Evolutionary conservation across 169 alveolate genomes (phyloP), one percentile per base, ranked within the genome.

Genomic region (Plasmodium cynomolgi): DNA sequence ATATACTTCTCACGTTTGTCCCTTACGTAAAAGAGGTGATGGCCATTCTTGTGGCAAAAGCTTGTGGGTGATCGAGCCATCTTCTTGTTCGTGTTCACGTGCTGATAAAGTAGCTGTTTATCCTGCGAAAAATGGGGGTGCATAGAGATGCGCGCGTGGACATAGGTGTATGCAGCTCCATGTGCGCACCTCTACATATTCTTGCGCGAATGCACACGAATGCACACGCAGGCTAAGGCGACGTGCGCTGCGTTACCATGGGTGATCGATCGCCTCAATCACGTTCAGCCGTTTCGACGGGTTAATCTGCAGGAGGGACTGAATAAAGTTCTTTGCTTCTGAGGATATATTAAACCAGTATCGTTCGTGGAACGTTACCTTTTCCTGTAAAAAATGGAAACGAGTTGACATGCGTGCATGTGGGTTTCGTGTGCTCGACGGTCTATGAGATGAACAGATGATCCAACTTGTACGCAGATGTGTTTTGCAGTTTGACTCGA

Each of bases 301-400:
- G 29, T 94, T 77, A 29, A 86, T 72, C 56, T 75, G 81, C 34
- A 94, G 50, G 50, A 94, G 77, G n/a, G 91, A 74, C 73, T 88
- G 85, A 68, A 94, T 91, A 83, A 94, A 94, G 58, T 94, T 75
- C 83, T 92, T 92, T 31, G 95, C 94, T 56, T 95, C 96, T 9
- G 84, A 79, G 5, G 95, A 90, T 23, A 95, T 92, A 20, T 82
- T 81, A 81, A 81, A 41, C 96, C 96, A 95, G 62, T 95, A 95
- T 56, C 96, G 84, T 80, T 95, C 96, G 54, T 95, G 96, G 72
- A 95, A 95, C 39, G 93, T 92, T 29, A 95, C 84, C 34, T 92
- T 84, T 47, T 72, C 93, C 96, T 94, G 56, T 2, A n/a, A 34
- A 8, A 68, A 68, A 26, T 68, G 77, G 77, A 68, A 68, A 26